phyloP scores from a whole-genome alignment of 768 basidiomycete genomes.

The Xanthoconium stramineum region DNA sequence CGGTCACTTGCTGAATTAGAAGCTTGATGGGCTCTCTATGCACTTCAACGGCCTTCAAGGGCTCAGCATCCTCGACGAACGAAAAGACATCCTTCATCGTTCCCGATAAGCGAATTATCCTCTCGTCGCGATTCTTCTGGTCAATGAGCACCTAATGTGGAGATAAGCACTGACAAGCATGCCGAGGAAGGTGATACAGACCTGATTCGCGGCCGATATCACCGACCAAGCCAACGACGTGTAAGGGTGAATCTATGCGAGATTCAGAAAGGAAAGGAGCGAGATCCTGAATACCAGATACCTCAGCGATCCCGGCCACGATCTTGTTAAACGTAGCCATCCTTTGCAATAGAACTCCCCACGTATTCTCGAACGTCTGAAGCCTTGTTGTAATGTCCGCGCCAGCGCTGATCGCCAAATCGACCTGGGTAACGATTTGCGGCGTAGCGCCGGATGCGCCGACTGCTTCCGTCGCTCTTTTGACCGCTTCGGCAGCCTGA shows the following conservation, averaged over 20 bases:
- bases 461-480: neutral
- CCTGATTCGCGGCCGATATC: neutral
- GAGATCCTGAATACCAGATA: neutral
- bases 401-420: neutral
- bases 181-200: neutral
- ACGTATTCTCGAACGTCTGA: neutral
- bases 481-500: neutral
- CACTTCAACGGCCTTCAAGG: neutral
- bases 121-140: neutral
- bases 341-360: neutral
- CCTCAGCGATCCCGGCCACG: neutral
- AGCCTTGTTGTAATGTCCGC: neutral
- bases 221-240: neutral
- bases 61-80: neutral
- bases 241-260: neutral
- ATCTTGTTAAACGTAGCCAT: too few relatives aligned
- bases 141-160: neutral
- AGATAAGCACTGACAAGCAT: too few relatives aligned
- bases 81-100: neutral
- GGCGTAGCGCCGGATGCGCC: neutral
- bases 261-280: neutral
- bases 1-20: neutral
- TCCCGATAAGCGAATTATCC: neutral
- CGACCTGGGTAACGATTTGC: neutral
- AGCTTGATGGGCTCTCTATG: neutral